These are phyloP conservation scores for Geotrichum histeridarum DNA, from an alignment of 1,139 yeast species.

Conservation along the genomic window DNA sequence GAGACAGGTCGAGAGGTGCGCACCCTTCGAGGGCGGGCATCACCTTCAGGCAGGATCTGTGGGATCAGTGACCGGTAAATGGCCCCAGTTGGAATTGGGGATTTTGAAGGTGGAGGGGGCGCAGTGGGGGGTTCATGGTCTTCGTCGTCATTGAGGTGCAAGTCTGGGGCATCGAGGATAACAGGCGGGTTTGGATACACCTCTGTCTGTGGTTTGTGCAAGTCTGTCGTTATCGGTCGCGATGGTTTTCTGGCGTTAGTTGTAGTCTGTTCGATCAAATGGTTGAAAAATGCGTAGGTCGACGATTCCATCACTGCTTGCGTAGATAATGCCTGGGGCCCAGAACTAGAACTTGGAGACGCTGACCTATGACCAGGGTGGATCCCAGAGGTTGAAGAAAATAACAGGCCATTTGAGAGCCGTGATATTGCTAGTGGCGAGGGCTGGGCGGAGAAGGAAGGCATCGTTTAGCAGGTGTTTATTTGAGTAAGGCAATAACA, in stretches of 20 bases:
- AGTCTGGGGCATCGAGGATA: not conserved
- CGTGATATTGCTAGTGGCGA: conserved; percentile 16
- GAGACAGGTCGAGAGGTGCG: not conserved
- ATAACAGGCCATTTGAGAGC: conserved; percentile 16
- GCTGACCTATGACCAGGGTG: not conserved
- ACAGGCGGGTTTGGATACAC: too few relatives aligned
- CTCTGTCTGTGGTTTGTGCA: too few relatives aligned
- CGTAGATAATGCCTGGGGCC: not conserved
- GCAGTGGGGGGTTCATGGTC: not conserved
- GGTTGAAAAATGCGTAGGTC: conserved; percentile 6
- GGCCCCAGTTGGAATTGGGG: not conserved
- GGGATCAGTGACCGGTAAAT: conserved; percentile 6
- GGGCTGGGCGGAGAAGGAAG: not conserved
- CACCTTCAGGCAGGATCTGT: not conserved
- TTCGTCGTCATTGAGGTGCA: not conserved
- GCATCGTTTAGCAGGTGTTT: not conserved
- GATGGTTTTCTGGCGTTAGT: not conserved
- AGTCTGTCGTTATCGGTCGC: not conserved
- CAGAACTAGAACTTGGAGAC: not conserved
- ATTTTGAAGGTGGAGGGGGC: not conserved
- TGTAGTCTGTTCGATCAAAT: conserved; percentile 1
- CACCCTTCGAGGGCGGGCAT: not conserved
- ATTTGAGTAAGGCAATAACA: not conserved
- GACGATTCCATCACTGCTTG: not conserved
- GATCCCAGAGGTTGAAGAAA: conserved; percentile 1